Evolutionary conservation across 805 yeast species (phyloP).

Genomic region (Suhomyces pyralidae): DNA sequence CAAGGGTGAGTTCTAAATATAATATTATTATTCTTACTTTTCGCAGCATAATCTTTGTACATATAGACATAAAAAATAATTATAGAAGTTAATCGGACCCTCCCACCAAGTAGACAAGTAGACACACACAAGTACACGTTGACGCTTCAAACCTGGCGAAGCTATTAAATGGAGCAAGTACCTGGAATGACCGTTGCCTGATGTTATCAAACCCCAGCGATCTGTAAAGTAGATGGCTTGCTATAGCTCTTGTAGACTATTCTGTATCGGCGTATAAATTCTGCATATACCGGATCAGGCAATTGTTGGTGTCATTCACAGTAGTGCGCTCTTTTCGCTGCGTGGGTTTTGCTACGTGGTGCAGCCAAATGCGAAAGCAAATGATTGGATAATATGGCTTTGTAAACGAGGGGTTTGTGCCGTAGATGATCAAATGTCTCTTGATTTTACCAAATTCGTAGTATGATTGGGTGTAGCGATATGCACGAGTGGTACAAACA

Average conservation of each 20-base stretch:
- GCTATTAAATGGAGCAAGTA: neutral
- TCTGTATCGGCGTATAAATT: neutral
- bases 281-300: neutral
- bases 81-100: neutral
- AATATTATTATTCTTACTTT: neutral
- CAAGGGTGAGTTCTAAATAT: slow-evolving; percentile 41
- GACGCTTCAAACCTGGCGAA: neutral
- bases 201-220: neutral
- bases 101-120: neutral
- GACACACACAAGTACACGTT: neutral
- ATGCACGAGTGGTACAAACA: neutral
- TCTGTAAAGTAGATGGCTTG: neutral
- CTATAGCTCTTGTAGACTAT: neutral
- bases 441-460: neutral
- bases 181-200: neutral
- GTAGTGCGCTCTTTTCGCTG: neutral
- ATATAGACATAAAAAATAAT: slow-evolving; percentile 4
- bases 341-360: neutral
- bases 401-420: neutral
- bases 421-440: neutral
- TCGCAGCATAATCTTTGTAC: slow-evolving; percentile 1
- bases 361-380: neutral
- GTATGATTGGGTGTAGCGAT: neutral
- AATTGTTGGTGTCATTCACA: neutral
- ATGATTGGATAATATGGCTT: neutral